Base-by-base conservation (phyloP, 352 stramenopile species). In the Elongisporangium prolatum region DNA sequence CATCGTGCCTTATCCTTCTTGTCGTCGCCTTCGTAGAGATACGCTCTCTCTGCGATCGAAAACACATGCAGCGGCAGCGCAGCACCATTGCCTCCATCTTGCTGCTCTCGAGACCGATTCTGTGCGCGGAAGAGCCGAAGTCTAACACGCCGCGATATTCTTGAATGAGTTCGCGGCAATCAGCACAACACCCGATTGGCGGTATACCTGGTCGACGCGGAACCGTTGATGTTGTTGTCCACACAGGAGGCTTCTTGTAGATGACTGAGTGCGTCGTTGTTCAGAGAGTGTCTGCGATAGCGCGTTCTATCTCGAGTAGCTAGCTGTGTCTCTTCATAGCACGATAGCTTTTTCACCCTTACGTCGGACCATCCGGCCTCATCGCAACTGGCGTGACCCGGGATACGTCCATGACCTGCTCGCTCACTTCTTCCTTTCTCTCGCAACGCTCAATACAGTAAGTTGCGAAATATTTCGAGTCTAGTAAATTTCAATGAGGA, bases 101-200 rank as follows among this genome's bases (percentile, higher is more conserved):
- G 28, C 8, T 40, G 28, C 9, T 40, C 28, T 40, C 28, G 28
- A 14, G 28, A 14, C 1, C 65, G 50, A 52, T 78, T 66, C 38
- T 77, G 63, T 1, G 68, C 40, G 28, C 61, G 72, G 50, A 77
- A 86, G 25, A 70, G 58, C 4, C 54, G 14, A 59, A 86, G 55
- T 88, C 69, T 52, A 91, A 93, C n/a, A 91, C 72, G 2, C 77
- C 8, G 49, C 11, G n/a, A 92, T 80, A 28, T 83, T 67, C 50
- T 89, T 85, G 58, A 93, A 92, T 17, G 84, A 81, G 58, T 94
- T 94, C 50, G 91, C 78, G 14, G 84, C 83, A 34, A 94, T 87
- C 4, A 92, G 68, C 50, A 94, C 71, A 0, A 72, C 74, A n/a
- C 81, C 81, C 3, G 84, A 88, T 44, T 76, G 70, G 61, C 80